Evolutionary conservation across 2,329 filamentous ascomycete genomes (phyloP), one percentile per base, ranked within the genome.

Genomic region (Apiospora malaysiana): DNA sequence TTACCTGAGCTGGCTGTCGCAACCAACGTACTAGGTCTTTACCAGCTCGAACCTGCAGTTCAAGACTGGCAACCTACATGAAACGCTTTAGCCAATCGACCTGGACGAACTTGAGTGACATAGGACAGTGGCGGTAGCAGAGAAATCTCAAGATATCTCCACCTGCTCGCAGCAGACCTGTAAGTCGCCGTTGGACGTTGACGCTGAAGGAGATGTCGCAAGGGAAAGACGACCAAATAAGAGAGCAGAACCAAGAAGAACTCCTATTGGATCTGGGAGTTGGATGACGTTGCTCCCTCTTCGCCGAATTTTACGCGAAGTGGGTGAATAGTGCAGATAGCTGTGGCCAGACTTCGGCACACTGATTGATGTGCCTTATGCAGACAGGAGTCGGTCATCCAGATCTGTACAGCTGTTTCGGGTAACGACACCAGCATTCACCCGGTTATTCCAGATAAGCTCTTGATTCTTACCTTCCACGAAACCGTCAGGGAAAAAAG

Each of bases 51-150:
- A 47, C 23, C 42, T 10, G 23, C 66, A n/a, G 66, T 14, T 16
- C 66, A 37, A 32, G 23, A 32, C 23, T 67, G 66, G 66, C 42
- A 4, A n/a, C 27, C 27, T 59, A n/a, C 51, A 37, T 37, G 37
- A 59, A 59, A 59, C 18, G 27, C 51, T 37, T n/a, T 59, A 27
- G 51, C 51, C 51, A 59, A 27, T 59, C 27, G 27, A 59, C 18
- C 51, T 59, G 10, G 27, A 59, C 51, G 51, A 59, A 21, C 16
- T n/a, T 37, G 27, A 59, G 27, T 37, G 27, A 27, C 27, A 63
- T 40, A 63, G 56, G 56, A 63, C 32, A 63, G 56, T 37, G 56
- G 37, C 56, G 27, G 56, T 63, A 63, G n/a, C 56, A 63, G 32
- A 63, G 56, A 63, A n/a, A 18, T 32, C 51, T 27, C 18, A 6